These are phyloP conservation scores for Ogataea paradorogensis DNA, from an alignment of 805 yeast genomes.

Conservation along the genomic window DNA sequence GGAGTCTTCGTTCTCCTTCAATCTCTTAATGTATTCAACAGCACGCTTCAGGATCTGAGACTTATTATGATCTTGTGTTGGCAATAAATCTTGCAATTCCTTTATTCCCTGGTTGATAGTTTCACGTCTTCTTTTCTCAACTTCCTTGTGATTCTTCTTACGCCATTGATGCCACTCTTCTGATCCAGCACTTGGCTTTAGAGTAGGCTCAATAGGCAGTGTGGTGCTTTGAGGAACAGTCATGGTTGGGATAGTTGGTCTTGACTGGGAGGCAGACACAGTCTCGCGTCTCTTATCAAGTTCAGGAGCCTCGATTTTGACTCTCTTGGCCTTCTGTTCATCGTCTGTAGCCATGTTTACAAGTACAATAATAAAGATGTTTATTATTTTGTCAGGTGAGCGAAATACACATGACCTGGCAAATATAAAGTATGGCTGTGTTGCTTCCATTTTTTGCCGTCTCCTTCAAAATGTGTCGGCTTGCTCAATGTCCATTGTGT, in stretches of 20 bases:
- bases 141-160: conserved; percentile 91
- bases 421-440: neutral
- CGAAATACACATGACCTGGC: conserved; percentile 18
- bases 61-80: conserved; percentile 83
- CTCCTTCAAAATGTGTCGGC: conserved; percentile 34
- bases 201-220: conserved; percentile 15
- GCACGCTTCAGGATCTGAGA: conserved; percentile 86
- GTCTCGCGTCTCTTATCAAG: neutral
- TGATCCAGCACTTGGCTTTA: conserved; percentile 66
- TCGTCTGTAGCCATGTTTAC: conserved; percentile 11
- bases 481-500: conserved; percentile 35
- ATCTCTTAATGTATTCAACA: conserved; percentile 83
- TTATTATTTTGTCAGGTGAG: conserved; percentile 20
- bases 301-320: conserved; percentile 9
- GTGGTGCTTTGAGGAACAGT: conserved; percentile 23
- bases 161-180: conserved; percentile 83
- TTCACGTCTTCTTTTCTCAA: conserved; percentile 89
- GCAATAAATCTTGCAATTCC: conserved; percentile 72
- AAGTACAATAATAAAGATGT: neutral
- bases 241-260: conserved; percentile 20
- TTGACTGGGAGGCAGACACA: neutral
- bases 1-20: conserved; percentile 85
- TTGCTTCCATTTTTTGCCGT: too few species aligned
- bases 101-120: conserved; percentile 84
- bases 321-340: conserved; percentile 13